A percentile compares a stretch with the other conserved stretches of the same genome.
phyloP scores from a whole-genome alignment of 2,329 filamentous ascomycete genomes.

The Fragosphaeria purpurea region DNA sequence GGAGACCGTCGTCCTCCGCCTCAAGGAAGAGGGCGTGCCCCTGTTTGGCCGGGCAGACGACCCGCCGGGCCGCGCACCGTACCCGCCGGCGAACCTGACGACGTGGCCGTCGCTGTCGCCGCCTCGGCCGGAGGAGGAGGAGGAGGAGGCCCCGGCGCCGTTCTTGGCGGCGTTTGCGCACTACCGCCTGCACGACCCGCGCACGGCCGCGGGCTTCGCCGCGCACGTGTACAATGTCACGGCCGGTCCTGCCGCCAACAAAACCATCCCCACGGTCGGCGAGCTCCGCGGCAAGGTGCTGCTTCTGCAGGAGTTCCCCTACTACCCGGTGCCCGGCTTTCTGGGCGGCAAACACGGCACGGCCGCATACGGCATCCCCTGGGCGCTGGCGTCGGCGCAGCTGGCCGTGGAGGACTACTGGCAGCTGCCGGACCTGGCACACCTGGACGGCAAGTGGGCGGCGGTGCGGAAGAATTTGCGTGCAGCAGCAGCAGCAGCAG shows the following conservation, averaged over 20 bases:
- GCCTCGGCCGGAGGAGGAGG: background rate
- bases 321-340: slow-evolving; percentile 8
- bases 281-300: slow-evolving; percentile 35
- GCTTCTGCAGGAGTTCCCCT: slow-evolving; percentile 37
- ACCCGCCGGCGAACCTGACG: background rate
- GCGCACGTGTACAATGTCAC: slow-evolving; percentile 26
- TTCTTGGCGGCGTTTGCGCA: slow-evolving; percentile 36
- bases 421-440: slow-evolving; percentile 31
- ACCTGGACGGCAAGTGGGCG: slow-evolving; percentile 37
- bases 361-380: slow-evolving; percentile 31
- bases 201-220: slow-evolving; percentile 24
- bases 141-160: slow-evolving; percentile 7
- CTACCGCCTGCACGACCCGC: slow-evolving; percentile 25
- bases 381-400: slow-evolving; percentile 28
- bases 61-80: slow-evolving; percentile 1
- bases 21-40: slow-evolving; percentile 36
- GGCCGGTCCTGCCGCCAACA: slow-evolving; percentile 12
- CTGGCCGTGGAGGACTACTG: slow-evolving; percentile 38
- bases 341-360: background rate
- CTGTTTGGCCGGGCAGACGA: slow-evolving; percentile 16
- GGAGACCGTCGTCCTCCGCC: slow-evolving; percentile 38
- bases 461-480: slow-evolving; percentile 31
- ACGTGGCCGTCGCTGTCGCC: background rate
- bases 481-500: slow-evolving; percentile 20
- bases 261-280: slow-evolving; percentile 31